Percentiles rank a stretch among this genome's conserved stretches.
These are phyloP conservation scores for Lodderomyces oxycetoniae DNA, from an alignment of 1,139 yeast species.

Conservation along the genomic window DNA sequence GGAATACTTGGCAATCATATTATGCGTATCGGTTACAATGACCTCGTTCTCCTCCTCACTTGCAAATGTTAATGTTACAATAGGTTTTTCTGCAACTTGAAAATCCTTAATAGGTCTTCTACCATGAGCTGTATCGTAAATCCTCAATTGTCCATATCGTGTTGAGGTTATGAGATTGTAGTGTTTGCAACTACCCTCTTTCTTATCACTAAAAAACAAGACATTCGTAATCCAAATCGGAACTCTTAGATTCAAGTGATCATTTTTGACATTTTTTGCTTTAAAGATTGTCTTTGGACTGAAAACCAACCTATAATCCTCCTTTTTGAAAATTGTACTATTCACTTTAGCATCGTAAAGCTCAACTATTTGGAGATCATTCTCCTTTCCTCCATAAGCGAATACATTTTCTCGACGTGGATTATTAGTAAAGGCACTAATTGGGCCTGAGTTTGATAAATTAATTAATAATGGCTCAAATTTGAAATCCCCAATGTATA, in stretches of 20 bases:
- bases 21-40: conserved; percentile 54
- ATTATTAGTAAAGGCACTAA: conserved; percentile 45
- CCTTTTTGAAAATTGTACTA: conserved; percentile 17
- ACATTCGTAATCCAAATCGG: conserved; percentile 62
- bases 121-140: conserved; percentile 57
- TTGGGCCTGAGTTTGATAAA: conserved; percentile 36
- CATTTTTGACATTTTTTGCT: conserved; percentile 65
- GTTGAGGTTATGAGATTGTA: conserved; percentile 61
- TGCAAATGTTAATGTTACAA: conserved; percentile 36
- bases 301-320: conserved; percentile 15
- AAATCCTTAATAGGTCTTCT: conserved; percentile 52
- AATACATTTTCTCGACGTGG: conserved; percentile 43
- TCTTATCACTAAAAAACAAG: conserved; percentile 44
- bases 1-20: conserved; percentile 50
- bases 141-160: conserved; percentile 61
- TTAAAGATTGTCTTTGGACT: conserved; percentile 37
- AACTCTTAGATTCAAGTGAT: conserved; percentile 59
- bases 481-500: conserved; percentile 26
- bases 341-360: conserved; percentile 28
- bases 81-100: conserved; percentile 46
- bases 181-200: conserved; percentile 11
- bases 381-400: conserved; percentile 75
- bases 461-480: conserved; percentile 29
- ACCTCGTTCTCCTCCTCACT: conserved; percentile 33
- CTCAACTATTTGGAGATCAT: conserved; percentile 51